These are phyloP conservation scores for Chaetomium cochliodes DNA, from an alignment of 495 filamentous ascomycete species.

Conservation along the genomic window DNA sequence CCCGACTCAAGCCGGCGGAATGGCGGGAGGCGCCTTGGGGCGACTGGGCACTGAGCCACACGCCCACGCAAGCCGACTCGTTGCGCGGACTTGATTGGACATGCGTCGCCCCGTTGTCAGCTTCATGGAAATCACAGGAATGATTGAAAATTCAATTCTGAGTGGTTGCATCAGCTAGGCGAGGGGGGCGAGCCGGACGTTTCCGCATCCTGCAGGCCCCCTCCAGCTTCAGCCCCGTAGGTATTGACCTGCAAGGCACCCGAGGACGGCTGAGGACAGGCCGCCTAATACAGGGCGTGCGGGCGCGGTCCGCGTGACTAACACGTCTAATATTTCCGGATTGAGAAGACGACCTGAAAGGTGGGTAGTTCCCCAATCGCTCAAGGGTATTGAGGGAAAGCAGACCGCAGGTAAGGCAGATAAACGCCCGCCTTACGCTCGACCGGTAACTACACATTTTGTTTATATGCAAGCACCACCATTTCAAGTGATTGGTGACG, in stretches of 20 bases:
- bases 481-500: neutral
- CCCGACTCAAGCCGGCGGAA: neutral
- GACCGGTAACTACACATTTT: no score
- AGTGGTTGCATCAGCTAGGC: neutral
- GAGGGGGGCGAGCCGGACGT: neutral
- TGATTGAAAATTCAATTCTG: neutral
- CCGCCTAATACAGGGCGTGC: neutral
- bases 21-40: neutral
- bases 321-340: neutral
- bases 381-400: neutral
- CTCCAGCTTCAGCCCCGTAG: neutral
- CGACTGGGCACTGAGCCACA: neutral
- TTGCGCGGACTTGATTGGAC: neutral
- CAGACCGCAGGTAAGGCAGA: neutral
- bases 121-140: neutral
- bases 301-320: neutral
- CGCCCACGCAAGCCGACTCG: neutral
- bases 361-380: neutral
- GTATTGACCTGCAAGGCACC: slow-evolving; percentile 1
- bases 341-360: neutral
- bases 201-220: neutral
- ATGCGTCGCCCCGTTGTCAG: neutral
- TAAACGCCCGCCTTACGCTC: neutral
- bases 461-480: no score
- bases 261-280: neutral